Base-by-base conservation (phyloP, 2,329 filamentous ascomycete genomes). In the Aspergillus sergii region DNA sequence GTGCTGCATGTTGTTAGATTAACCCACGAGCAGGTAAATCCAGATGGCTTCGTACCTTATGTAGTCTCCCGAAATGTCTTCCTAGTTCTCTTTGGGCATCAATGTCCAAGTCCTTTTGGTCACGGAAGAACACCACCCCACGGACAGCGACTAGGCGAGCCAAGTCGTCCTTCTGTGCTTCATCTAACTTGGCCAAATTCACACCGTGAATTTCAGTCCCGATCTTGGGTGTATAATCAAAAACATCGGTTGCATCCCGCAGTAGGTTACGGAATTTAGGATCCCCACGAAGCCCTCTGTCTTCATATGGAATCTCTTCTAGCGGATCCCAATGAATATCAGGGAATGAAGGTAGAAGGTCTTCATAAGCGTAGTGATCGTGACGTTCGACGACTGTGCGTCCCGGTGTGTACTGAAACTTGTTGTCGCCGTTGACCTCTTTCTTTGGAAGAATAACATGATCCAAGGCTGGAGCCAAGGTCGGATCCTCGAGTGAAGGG, bases 61-160 rank as follows among this genome's bases (percentile, higher is more conserved):
- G 84, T 0, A 86, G 72, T 14, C 74, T 79, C 7, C 85, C 85
- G 67, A 84, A 86, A 71, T 86, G 83, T 45, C 76, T 71, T 9
- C 84, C 84, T 4, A 87, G 76, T 60, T 82, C 78, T 11, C 84
- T 76, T 69, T 87, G 85, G 23, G 80, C 77, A n/a, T 86, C 80
- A 54, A 87, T 81, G 64, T 80, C 80, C 30, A 87, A 80, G 66
- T 85, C 82, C 60, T 83, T 78, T 71, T 88, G 85, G 55, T 82
- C 76, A 16, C 85, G 80, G 78, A 87, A 86, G 73, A 87, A 86
- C 1, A 88, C 84, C 0, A 88, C 85, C 4, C 85, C 85, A 50
- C 85, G 78, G 30, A 80, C 81, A 4, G 85, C 81, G 57, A 87
- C 82, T 53, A 86, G 70, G 7, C 83, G 77, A 2, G 84, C 84